Evolutionary conservation across 225 moss, liverwort and hornwort species (phyloP).

Genomic region (Bryoerythrophyllum caledonicum): DNA sequence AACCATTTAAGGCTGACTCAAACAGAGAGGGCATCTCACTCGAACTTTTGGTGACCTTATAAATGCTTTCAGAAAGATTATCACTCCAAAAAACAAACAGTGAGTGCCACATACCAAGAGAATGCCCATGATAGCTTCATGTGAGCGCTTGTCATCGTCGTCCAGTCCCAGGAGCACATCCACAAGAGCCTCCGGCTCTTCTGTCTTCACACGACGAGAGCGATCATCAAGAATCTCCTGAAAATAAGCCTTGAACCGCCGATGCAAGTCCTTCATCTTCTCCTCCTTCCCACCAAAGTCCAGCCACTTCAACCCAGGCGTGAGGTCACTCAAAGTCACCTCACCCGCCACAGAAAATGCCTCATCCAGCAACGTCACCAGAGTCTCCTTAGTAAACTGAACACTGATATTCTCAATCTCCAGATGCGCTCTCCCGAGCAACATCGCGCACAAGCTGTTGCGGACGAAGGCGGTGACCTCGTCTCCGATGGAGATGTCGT

Average conservation of each 20-base stretch:
- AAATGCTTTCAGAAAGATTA: background rate
- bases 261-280: constrained; percentile 34
- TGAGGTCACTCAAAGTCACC: constrained; percentile 34
- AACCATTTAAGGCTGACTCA: too few relatives aligned
- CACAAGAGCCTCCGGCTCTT: constrained; percentile 33
- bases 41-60: too few relatives aligned
- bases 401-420: constrained; percentile 51
- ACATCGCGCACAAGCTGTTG: constrained; percentile 48
- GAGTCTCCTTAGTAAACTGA: constrained; percentile 42
- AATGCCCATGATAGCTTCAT: constrained; percentile 56
- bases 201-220: background rate
- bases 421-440: constrained; percentile 46
- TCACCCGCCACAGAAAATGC: constrained; percentile 34
- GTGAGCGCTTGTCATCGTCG: constrained; percentile 40
- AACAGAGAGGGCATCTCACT: too few relatives aligned
- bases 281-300: constrained; percentile 28
- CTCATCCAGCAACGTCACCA: constrained; percentile 44
- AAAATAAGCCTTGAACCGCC: constrained; percentile 39
- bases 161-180: constrained; percentile 52
- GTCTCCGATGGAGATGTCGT: constrained; percentile 35
- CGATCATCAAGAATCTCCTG: constrained; percentile 55
- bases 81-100: background rate
- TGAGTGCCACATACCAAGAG: constrained; percentile 42
- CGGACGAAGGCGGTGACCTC: constrained; percentile 31
- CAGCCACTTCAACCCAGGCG: constrained; percentile 49